Percentiles rank a stretch among this genome's conserved stretches.
phyloP scores from a whole-genome alignment of 306 rosid genomes.

The Cucurbita maxima region DNA sequence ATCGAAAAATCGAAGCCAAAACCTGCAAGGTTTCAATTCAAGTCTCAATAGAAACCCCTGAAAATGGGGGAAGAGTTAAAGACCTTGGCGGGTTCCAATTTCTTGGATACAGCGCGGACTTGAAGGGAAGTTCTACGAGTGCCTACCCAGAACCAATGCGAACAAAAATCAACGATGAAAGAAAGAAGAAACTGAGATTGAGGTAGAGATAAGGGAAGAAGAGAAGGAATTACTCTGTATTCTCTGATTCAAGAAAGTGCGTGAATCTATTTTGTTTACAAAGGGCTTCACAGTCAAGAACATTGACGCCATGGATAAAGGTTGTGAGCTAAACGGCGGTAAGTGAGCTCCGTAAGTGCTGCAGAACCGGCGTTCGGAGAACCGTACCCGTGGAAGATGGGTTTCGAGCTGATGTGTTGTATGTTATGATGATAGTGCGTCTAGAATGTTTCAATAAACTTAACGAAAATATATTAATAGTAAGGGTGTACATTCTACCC shows the following conservation, averaged over 20 bases:
- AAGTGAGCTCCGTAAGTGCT: neutral
- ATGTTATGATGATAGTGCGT: neutral
- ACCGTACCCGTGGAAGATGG: neutral
- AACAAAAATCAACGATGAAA: neutral
- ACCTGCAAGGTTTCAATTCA: neutral
- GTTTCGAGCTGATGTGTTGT: neutral
- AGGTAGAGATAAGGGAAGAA: neutral
- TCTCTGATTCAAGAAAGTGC: conserved; percentile 26
- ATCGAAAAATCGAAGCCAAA: neutral
- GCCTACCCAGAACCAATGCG: conserved; percentile 25
- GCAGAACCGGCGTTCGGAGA: neutral
- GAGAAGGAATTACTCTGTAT: conserved; percentile 22
- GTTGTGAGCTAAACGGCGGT: neutral
- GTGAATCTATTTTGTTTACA: conserved; percentile 19
- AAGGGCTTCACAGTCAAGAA: conserved; percentile 43
- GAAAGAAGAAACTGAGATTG: neutral
- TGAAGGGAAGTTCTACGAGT: conserved; percentile 35
- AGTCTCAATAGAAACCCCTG: neutral
- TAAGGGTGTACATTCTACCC: too few relatives aligned
- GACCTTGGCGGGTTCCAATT: conserved; percentile 67
- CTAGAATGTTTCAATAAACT: too few relatives aligned
- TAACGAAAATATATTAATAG: too few relatives aligned
- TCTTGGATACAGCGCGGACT: conserved; percentile 39
- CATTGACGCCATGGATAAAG: conserved; percentile 58
- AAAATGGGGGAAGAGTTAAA: neutral